A percentile compares a stretch with the other conserved stretches of the same genome.
These are phyloP conservation scores for Populus hybrid DNA, from an alignment of 441 rosid species.

Conservation along the genomic window DNA sequence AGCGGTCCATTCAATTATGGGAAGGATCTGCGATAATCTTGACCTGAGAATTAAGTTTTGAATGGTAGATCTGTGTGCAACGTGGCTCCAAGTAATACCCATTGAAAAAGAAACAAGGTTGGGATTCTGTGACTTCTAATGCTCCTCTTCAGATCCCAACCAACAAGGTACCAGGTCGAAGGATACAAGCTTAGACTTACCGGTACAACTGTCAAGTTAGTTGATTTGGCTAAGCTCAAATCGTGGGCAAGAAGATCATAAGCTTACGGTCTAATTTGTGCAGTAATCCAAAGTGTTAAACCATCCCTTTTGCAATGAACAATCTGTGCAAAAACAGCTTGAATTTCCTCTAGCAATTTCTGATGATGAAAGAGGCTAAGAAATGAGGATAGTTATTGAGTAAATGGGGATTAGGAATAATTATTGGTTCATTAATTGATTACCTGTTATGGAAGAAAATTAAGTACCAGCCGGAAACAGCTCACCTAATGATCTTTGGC, in stretches of 20 bases:
- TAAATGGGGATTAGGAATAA: neutral
- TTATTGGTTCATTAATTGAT: neutral
- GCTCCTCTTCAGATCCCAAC: neutral
- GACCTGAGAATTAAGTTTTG: neutral
- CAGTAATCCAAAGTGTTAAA: neutral
- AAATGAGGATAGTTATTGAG: neutral
- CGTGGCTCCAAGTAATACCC: neutral
- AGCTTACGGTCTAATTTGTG: neutral
- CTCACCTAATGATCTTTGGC: neutral
- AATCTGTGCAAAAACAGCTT: neutral
- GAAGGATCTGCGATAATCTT: neutral
- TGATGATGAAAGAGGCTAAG: neutral
- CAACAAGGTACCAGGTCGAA: neutral
- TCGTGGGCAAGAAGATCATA: neutral
- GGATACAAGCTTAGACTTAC: neutral
- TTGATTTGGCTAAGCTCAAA: neutral
- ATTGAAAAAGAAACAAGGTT: neutral
- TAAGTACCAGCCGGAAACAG: neutral
- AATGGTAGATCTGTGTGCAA: neutral
- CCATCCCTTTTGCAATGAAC: neutral
- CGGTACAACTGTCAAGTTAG: constrained; percentile 4
- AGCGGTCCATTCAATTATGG: neutral
- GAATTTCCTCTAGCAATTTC: neutral
- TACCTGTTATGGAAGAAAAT: neutral
- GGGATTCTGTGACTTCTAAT: neutral